A percentile compares a stretch with the other conserved stretches of the same genome.
Evolutionary conservation across 2,329 filamentous ascomycete genomes (phyloP).

Genomic region (Colletotrichum higginsianum): DNA sequence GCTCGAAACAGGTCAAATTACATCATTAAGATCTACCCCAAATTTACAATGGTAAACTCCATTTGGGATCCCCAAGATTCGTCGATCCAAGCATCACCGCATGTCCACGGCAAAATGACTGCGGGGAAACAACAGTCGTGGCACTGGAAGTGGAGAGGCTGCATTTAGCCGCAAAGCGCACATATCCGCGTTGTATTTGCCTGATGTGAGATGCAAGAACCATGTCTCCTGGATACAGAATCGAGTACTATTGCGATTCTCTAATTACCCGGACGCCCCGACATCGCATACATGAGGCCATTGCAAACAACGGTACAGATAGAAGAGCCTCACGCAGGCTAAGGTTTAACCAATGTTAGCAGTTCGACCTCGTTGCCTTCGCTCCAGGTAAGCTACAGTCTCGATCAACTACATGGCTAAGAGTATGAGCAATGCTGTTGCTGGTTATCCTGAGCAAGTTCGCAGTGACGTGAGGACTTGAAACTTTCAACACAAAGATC

Average conservation of each 20-base stretch:
- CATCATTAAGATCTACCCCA: conserved; percentile 18
- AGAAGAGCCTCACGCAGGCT: background rate
- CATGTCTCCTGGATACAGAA: conserved; percentile 2
- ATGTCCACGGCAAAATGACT: conserved; percentile 25
- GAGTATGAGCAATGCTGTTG: background rate
- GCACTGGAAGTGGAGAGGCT: conserved; percentile 36
- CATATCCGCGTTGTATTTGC: conserved; percentile 28
- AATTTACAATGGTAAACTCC: background rate
- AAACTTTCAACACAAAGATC: background rate
- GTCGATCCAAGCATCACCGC: background rate
- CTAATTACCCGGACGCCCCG: conserved; percentile 31
- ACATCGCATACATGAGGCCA: background rate
- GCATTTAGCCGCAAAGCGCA: conserved; percentile 40
- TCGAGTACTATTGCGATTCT: background rate
- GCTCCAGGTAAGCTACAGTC: background rate
- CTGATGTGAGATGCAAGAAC: conserved; percentile 19
- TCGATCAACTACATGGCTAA: background rate
- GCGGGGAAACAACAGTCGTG: conserved; percentile 33
- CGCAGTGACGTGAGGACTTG: background rate
- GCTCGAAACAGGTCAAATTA: background rate
- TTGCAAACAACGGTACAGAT: background rate
- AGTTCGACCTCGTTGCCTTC: no score
- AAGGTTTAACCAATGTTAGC: no score
- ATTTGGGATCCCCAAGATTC: conserved; percentile 20
- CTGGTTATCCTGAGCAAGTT: background rate